These are phyloP conservation scores for Usnea hakonensis DNA, from an alignment of 495 filamentous ascomycete species.

Conservation along the genomic window DNA sequence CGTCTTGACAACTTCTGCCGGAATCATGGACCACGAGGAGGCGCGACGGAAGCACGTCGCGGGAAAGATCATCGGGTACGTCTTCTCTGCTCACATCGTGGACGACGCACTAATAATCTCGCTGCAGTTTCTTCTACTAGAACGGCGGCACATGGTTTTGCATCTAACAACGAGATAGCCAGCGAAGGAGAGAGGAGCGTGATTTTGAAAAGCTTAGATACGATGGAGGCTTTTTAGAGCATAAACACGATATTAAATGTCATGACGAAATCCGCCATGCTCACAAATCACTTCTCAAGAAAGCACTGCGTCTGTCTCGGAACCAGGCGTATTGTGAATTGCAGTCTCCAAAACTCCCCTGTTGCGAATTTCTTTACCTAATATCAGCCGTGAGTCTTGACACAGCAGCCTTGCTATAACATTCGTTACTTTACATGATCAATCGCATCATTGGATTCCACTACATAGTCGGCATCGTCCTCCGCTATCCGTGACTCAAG, in stretches of 20 bases:
- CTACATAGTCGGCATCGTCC: too few species aligned
- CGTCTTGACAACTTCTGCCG: constrained; percentile 95
- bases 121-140: constrained; percentile 16
- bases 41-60: constrained; percentile 94
- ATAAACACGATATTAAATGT: not conserved
- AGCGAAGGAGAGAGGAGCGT: not conserved
- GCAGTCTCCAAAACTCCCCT: not conserved
- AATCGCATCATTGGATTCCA: too few species aligned
- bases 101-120: not conserved
- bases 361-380: too few species aligned
- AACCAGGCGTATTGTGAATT: not conserved
- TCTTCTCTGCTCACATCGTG: not conserved
- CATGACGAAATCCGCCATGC: not conserved
- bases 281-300: not conserved
- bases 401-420: too few species aligned
- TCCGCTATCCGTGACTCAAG: too few species aligned
- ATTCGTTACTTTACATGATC: too few species aligned
- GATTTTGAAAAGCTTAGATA: not conserved
- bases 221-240: not conserved
- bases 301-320: not conserved
- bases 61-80: constrained; percentile 63
- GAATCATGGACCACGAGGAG: constrained; percentile 99
- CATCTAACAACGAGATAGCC: not conserved
- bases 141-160: not conserved
- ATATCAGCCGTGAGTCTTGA: too few species aligned